A percentile compares a stretch with the other conserved stretches of the same genome.
Evolutionary conservation across 768 basidiomycete species (phyloP).

Genomic region (Russula emetica): DNA sequence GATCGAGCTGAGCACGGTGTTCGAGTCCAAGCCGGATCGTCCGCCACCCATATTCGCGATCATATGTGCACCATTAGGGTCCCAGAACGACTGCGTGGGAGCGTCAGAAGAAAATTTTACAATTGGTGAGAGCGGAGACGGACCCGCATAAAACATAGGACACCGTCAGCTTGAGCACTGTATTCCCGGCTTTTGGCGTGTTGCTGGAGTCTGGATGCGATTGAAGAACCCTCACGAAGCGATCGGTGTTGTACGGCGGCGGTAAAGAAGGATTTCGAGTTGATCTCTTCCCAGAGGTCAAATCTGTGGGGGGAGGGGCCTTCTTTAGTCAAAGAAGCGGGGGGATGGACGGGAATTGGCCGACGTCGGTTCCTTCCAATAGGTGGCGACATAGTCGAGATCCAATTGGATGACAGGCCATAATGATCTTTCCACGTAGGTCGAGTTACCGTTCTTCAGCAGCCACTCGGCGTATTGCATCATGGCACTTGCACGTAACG

Average conservation of each 20-base stretch:
- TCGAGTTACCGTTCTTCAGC: background rate
- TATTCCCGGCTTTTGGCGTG: constrained; percentile 44
- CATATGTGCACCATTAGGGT: constrained; percentile 39
- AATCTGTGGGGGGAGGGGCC: background rate
- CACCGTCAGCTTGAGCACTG: constrained; percentile 38
- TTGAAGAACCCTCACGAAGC: constrained; percentile 44
- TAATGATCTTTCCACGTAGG: too few species aligned
- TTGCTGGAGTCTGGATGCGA: constrained; percentile 53
- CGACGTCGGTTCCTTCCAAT: background rate
- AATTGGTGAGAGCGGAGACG: constrained; percentile 3
- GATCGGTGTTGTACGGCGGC: constrained; percentile 2
- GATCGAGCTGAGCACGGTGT: constrained; percentile 53
- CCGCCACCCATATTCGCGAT: constrained; percentile 60
- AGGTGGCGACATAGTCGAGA: background rate
- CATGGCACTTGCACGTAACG: background rate
- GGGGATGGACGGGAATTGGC: background rate
- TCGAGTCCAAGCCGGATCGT: constrained; percentile 55
- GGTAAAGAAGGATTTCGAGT: constrained; percentile 39
- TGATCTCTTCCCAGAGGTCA: constrained; percentile 68
- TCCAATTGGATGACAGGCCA: background rate
- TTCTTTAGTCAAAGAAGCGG: background rate
- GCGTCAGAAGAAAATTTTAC: background rate
- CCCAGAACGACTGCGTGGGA: background rate
- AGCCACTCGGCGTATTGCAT: background rate
- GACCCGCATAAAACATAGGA: constrained; percentile 73